Base-by-base conservation (phyloP, 139 green algal genomes). In the Yamagishiella unicocca region DNA sequence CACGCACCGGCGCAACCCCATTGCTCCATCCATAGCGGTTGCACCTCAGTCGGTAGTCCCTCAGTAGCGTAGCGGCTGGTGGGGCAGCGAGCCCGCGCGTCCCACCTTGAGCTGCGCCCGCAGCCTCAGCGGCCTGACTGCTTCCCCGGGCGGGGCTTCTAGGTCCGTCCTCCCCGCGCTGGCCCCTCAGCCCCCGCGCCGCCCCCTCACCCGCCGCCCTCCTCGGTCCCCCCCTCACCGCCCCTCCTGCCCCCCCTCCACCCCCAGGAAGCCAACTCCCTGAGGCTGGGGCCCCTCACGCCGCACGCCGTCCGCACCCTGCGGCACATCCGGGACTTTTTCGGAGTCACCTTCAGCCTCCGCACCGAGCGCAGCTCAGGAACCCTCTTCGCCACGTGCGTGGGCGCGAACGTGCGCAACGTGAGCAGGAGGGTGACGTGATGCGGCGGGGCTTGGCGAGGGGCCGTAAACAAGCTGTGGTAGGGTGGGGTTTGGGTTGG, bases 301-400 rank as follows among this genome's bases (percentile, higher is more conserved):
- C 94, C 96, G 3, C 90, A 97, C 54, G 94, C 96, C 9, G 95
- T 99, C 29, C 88, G 87, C 31, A 98, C 94, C 43, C 90, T 99
- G 93, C 94, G 98, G 0, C 92, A 96, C 82, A 76, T 99, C 0
- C 91, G 92, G 27, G 97, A 98, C 12, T 97, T 99, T 67, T 95
- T 99, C 45, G 95, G 94, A 0, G 96, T 99, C 17, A 94, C 91
- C 64, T 99, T 99, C 89, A 93, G 87, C 88, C 93, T 99, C 70
- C 88, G 91, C 35, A 93, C 97, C 0, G 97, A 99, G 82, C 83
- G 88, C 29, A 89, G 94, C 82, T 97, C 92, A 73, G 77, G 89
- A n/a, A 99, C 98, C 2, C 92, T 99, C 29, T 97, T 99, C 70
- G 83, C 98, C 21, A 96, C 94, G 0, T 99, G 97, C 79, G 92